Conservation (phyloP, 768 basidiomycete genomes). For the Boletus sp. region DNA sequence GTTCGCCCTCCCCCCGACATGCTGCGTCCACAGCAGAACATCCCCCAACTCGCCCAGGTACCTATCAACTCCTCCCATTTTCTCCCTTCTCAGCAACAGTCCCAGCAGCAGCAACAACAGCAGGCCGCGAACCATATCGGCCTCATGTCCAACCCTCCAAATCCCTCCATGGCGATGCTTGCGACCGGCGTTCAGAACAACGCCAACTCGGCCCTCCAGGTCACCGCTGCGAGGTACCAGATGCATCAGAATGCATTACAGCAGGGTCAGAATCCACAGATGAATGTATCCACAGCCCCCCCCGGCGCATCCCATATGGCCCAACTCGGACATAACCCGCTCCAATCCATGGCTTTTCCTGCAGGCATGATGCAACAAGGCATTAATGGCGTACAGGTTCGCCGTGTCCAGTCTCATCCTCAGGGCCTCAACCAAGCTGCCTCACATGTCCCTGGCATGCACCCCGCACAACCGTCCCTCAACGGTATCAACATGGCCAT, state of each 20-base stretch:
- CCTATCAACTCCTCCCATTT: constrained; percentile 39
- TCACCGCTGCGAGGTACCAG: constrained; percentile 24
- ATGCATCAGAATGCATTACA: constrained; percentile 40
- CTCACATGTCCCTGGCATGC: constrained; percentile 36
- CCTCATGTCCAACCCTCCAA: constrained; percentile 35
- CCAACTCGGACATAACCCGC: constrained; percentile 35
- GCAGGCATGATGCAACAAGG: constrained; percentile 42
- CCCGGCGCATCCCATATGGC: constrained; percentile 29
- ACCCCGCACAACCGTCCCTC: constrained; percentile 35
- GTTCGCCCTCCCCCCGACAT: constrained; percentile 43
- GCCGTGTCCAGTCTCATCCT: constrained; percentile 61
- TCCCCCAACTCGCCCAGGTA: constrained; percentile 38
- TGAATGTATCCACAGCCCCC: constrained; percentile 29
- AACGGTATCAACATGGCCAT: constrained; percentile 44
- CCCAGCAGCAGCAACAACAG: constrained; percentile 36
- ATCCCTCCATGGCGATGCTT: constrained; percentile 41
- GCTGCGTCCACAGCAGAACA: constrained; percentile 42
- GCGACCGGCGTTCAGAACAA: constrained; percentile 27
- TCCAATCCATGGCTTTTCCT: constrained; percentile 44
- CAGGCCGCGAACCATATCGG: constrained; percentile 35
- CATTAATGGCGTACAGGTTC: constrained; percentile 36
- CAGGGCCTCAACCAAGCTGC: constrained; percentile 41
- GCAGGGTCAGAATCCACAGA: constrained; percentile 37
- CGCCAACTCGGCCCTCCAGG: constrained; percentile 23
- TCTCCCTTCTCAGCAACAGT: constrained; percentile 38